A percentile compares a stretch with the other conserved stretches of the same genome.
Evolutionary conservation across 331 rosid species (phyloP).

Genomic region (Malus hybrid): DNA sequence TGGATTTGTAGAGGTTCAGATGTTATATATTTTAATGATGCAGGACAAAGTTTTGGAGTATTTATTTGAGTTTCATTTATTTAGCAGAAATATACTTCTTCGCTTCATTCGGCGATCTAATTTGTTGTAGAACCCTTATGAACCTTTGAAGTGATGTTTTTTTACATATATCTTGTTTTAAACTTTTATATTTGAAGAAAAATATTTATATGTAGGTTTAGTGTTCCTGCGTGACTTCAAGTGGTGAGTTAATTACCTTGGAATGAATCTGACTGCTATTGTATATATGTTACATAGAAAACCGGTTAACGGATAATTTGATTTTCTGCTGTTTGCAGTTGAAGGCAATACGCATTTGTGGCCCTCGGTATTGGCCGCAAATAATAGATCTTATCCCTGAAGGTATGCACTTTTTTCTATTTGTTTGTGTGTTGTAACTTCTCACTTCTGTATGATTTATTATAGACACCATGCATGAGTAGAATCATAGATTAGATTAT

Average conservation of each 20-base stretch:
- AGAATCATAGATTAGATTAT: too few species aligned
- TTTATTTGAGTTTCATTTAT: too few species aligned
- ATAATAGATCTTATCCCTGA: conserved; percentile 73
- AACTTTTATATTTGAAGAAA: too few species aligned
- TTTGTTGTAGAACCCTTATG: too few species aligned
- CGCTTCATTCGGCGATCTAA: too few species aligned
- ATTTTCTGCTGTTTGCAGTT: conserved; percentile 45
- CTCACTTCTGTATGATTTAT: too few species aligned
- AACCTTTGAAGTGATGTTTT: too few species aligned
- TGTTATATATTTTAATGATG: background rate
- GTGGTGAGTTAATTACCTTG: background rate
- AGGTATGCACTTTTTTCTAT: conserved; percentile 33
- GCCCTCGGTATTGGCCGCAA: conserved; percentile 97
- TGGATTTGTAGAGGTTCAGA: background rate
- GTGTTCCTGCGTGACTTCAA: background rate
- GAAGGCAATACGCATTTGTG: conserved; percentile 76
- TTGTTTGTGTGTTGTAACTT: background rate
- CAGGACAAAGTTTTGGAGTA: too few species aligned
- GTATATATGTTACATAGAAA: background rate
- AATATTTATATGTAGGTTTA: background rate
- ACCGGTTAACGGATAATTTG: conserved; percentile 13
- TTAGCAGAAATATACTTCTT: too few species aligned
- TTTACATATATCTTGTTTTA: too few species aligned
- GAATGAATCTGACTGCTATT: background rate
- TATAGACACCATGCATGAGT: too few species aligned